Evolutionary conservation across 345 rosid species (phyloP).

Genomic region (Clausena lansium): DNA sequence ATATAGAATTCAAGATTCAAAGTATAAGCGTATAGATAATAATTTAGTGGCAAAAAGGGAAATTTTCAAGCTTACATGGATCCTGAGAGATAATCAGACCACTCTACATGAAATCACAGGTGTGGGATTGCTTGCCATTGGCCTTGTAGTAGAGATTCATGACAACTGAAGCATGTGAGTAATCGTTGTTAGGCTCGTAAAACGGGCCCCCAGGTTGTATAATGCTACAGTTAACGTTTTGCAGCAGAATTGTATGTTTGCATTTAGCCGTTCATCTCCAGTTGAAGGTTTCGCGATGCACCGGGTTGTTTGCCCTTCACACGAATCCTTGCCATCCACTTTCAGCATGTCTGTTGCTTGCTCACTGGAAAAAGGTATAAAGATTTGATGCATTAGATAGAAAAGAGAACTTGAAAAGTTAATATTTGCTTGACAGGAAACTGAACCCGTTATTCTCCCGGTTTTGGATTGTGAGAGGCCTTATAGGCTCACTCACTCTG

Average conservation of each 20-base stretch:
- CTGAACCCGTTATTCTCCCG: not conserved
- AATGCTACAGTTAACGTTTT: conserved; percentile 25
- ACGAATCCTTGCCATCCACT: not conserved
- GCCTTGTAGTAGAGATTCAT: conserved; percentile 35
- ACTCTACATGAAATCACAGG: conserved; percentile 33
- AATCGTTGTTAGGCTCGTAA: conserved; percentile 20
- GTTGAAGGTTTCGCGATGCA: conserved; percentile 29
- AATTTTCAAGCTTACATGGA: not conserved
- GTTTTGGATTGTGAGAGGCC: not conserved
- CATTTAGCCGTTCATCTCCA: too few species aligned
- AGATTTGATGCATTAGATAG: not conserved
- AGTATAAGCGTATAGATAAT: too few species aligned
- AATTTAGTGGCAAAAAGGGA: not conserved
- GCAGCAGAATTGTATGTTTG: conserved; percentile 29
- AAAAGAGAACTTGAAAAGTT: not conserved
- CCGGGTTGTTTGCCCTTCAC: conserved; percentile 14
- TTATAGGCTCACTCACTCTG: not conserved
- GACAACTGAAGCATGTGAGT: conserved; percentile 32
- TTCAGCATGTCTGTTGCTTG: not conserved
- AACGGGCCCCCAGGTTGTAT: conserved; percentile 34
- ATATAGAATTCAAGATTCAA: too few species aligned
- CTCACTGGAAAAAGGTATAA: not conserved
- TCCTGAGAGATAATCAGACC: conserved; percentile 4
- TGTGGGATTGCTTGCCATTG: conserved; percentile 22
- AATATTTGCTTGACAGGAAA: not conserved